phyloP scores from a whole-genome alignment of 1,284 basidiomycete species.

The Meripilus lineatus region DNA sequence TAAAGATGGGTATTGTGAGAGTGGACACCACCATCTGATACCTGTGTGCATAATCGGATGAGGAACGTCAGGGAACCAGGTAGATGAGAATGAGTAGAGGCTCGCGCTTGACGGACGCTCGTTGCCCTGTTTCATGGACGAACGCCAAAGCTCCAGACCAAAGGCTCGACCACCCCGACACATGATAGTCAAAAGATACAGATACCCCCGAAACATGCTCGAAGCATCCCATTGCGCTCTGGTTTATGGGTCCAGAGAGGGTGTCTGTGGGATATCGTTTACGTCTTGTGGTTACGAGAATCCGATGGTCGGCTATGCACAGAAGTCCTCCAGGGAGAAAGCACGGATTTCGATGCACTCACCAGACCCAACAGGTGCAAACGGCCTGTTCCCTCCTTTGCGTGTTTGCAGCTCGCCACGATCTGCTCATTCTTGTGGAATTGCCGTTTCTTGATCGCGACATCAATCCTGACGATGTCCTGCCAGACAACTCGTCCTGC shows the following conservation, averaged over 20 bases:
- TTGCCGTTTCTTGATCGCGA: constrained; percentile 81
- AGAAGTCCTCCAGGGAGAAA: too few species aligned
- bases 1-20: constrained; percentile 86
- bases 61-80: too few species aligned
- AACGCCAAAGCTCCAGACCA: too few species aligned
- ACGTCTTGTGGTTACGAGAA: too few species aligned
- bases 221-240: too few species aligned
- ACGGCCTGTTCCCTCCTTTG: constrained; percentile 77
- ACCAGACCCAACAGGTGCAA: constrained; percentile 84
- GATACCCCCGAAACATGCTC: too few species aligned
- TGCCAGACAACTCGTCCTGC: constrained; percentile 93
- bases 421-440: constrained; percentile 79
- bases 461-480: constrained; percentile 90
- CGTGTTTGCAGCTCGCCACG: constrained; percentile 66
- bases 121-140: too few species aligned
- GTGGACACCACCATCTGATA: constrained; percentile 93
- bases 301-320: too few species aligned
- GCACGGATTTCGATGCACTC: constrained; percentile 22
- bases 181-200: too few species aligned
- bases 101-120: background rate
- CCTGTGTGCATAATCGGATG: constrained; percentile 35
- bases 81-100: background rate
- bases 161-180: too few species aligned
- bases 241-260: too few species aligned
- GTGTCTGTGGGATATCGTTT: too few species aligned